Evolutionary conservation across 1,139 yeast genomes (phyloP), one percentile per base, ranked within the genome.

Genomic region (Cylindricascospora bacillispora): DNA sequence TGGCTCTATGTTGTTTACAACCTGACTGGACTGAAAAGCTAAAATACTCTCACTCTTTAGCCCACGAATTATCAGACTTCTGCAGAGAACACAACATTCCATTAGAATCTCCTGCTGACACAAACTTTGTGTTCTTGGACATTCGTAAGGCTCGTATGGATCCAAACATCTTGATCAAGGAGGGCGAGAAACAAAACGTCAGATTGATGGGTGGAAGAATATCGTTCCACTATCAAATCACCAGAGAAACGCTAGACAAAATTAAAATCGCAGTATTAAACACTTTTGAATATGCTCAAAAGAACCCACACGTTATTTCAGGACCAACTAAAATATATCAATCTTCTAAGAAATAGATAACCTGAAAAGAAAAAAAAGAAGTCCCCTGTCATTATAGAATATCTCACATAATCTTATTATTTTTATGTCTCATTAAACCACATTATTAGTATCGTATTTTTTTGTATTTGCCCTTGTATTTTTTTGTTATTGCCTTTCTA

Each of bases 111-210:
- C 95, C 95, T 1, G 85, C 75, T 4, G 77, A 86, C 43, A 82
- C 95, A 7, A 85, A 78, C 54, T 82, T 86, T 56, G 86, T 85
- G 19, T 85, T 83, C 52, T 52, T 85, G 34, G 93, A 86, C 52
- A 55, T 72, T 30, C 64, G 61, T 41, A 62, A 62, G 25, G 70
- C 72, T 43, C 67, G 64, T 30, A 69, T 83, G 56, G 70, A 77
- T 49, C 72, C 76, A 12, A 66, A 59, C 17, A 60, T 64, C 28
- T 60, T 82, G 37, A 63, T 61, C 20, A 63, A 64, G 39, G 65
- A 71, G 41, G 83, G 77, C 41, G 54, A 59, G 34, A 71, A 77
- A 45, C 62, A 74, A 44, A 70, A 73, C 28, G 65, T 86, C 39
- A 76, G 70, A 44, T 58, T 81, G 25, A 68, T 70, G 70, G 89